These are phyloP conservation scores for Termitomyces sp. DNA, from an alignment of 768 basidiomycete genomes.

Conservation along the genomic window DNA sequence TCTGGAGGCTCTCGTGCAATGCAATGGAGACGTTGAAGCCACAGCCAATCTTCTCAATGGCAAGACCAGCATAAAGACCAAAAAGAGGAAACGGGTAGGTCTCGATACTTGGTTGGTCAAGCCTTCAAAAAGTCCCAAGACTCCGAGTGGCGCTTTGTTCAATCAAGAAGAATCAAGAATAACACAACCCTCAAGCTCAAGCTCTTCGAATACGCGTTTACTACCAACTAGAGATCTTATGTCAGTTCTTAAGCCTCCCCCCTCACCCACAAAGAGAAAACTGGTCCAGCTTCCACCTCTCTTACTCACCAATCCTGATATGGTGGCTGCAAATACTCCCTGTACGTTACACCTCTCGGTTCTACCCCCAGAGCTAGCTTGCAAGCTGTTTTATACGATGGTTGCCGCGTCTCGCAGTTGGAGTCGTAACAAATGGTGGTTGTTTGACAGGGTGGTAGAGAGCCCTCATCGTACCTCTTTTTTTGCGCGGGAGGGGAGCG, in stretches of 20 bases:
- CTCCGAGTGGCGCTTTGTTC: background rate
- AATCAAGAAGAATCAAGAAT: background rate
- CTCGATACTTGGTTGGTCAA: constrained; percentile 54
- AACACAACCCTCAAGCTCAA: constrained; percentile 3
- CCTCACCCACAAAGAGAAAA: constrained; percentile 34
- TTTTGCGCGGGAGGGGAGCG: constrained; percentile 54
- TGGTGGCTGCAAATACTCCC: constrained; percentile 68
- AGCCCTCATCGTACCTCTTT: constrained; percentile 84
- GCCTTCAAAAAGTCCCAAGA: constrained; percentile 6
- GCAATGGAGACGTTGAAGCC: constrained; percentile 51
- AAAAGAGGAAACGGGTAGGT: constrained; percentile 49
- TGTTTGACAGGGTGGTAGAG: constrained; percentile 78
- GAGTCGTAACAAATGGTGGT: constrained; percentile 81
- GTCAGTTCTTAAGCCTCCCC: constrained; percentile 47
- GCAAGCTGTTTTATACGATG: constrained; percentile 72
- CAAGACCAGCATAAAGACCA: constrained; percentile 18
- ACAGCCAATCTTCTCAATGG: constrained; percentile 41
- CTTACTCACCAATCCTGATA: constrained; percentile 53
- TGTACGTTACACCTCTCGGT: constrained; percentile 71
- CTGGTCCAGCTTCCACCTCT: constrained; percentile 53
- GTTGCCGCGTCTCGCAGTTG: constrained; percentile 56
- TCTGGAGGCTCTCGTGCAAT: constrained; percentile 55
- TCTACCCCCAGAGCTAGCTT: constrained; percentile 74
- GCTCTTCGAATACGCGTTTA: constrained; percentile 8
- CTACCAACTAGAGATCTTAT: constrained; percentile 47